Evolutionary conservation across 306 rosid species (phyloP).

Genomic region (Gillenia trifoliata): DNA sequence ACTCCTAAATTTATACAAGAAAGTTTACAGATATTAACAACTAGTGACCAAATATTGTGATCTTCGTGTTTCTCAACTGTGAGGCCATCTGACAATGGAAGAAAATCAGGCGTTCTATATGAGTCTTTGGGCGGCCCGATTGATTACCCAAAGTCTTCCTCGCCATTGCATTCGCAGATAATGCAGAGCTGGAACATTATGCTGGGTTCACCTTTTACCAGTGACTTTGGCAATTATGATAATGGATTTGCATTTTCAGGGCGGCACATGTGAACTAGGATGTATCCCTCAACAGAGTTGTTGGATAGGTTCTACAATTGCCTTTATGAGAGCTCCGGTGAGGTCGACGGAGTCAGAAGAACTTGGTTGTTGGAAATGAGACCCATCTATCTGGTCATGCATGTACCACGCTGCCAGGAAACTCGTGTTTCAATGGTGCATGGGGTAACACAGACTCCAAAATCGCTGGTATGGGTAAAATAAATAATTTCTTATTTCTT

Average conservation of each 20-base stretch:
- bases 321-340: constrained; percentile 23
- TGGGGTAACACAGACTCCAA: constrained; percentile 4
- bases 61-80: constrained; percentile 5
- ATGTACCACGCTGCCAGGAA: not conserved
- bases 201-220: constrained; percentile 30
- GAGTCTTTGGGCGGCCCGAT: not conserved
- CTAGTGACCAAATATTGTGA: not conserved
- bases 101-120: constrained; percentile 7
- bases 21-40: not conserved
- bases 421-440: constrained; percentile 8
- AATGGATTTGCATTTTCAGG: constrained; percentile 22
- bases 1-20: not conserved
- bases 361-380: constrained; percentile 11
- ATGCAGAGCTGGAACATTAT: not conserved
- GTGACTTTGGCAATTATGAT: constrained; percentile 34
- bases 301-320: constrained; percentile 18
- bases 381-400: not conserved
- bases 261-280: constrained; percentile 38
- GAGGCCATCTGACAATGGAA: constrained; percentile 17
- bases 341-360: constrained; percentile 19
- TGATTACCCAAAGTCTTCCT: constrained; percentile 15
- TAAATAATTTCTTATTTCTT: not conserved
- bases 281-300: constrained; percentile 23
- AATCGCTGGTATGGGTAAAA: constrained; percentile 10
- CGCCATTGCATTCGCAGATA: not conserved